A percentile compares a stretch with the other conserved stretches of the same genome.
Evolutionary conservation across 768 basidiomycete species (phyloP).

Genomic region (Paxillus rubicundulus): DNA sequence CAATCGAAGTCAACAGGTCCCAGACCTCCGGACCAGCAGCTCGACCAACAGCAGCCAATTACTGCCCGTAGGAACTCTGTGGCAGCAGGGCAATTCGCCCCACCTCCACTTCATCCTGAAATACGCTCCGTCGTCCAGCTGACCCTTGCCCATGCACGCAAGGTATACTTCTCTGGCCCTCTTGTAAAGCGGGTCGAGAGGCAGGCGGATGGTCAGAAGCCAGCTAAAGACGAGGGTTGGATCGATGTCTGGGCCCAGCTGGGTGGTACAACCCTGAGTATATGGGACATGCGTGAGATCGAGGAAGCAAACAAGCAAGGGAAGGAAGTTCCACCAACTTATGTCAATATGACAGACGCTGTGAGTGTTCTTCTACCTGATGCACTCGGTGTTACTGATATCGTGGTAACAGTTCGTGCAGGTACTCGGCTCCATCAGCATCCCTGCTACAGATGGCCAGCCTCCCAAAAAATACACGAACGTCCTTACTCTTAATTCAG

Average conservation of each 20-base stretch:
- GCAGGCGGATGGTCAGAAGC: conserved; percentile 70
- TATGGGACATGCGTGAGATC: conserved; percentile 90
- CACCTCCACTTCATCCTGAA: conserved; percentile 68
- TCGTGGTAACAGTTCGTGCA: conserved; percentile 60
- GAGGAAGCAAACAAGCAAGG: conserved; percentile 80
- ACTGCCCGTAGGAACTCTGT: conserved; percentile 20
- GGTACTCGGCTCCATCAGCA: conserved; percentile 71
- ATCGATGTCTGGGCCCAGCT: conserved; percentile 87
- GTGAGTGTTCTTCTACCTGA: conserved; percentile 44
- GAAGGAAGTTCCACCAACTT: conserved; percentile 80
- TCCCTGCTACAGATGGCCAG: conserved; percentile 48
- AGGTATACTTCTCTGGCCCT: conserved; percentile 85
- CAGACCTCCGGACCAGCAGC: conserved; percentile 20
- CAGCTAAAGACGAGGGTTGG: conserved; percentile 76
- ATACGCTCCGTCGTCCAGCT: conserved; percentile 77
- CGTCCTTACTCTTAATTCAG: conserved; percentile 90
- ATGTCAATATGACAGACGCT: conserved; percentile 86
- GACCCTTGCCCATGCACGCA: conserved; percentile 74
- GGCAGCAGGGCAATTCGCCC: conserved; percentile 10
- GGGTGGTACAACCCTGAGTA: conserved; percentile 82
- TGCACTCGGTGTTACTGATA: conserved; percentile 6
- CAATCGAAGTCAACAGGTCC: conserved; percentile 34
- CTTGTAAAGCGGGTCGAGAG: conserved; percentile 75
- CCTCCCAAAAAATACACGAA: conserved; percentile 64
- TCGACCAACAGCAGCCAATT: conserved; percentile 22